Evolutionary conservation across 768 basidiomycete genomes (phyloP).

Genomic region (Suillus clintonianus): DNA sequence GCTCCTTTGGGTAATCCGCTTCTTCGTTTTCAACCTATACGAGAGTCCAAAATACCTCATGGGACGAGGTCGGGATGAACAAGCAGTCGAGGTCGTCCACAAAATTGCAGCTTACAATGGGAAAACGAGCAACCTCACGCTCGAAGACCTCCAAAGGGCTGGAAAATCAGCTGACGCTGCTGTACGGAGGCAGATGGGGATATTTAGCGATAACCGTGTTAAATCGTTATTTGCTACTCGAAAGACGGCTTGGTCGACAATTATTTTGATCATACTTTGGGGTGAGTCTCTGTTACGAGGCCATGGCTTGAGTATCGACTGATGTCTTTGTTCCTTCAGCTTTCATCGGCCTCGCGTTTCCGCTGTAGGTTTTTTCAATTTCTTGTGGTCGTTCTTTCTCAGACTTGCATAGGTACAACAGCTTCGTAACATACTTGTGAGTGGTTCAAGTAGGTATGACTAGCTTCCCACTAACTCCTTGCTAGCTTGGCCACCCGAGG

Average conservation of each 20-base stretch:
- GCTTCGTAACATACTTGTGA: constrained; percentile 55
- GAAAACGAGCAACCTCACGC: constrained; percentile 45
- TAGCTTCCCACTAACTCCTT: constrained; percentile 1
- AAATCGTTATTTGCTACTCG: constrained; percentile 51
- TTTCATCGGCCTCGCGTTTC: constrained; percentile 76
- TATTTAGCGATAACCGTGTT: constrained; percentile 45
- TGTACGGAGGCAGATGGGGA: constrained; percentile 38
- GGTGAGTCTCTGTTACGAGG: constrained; percentile 29
- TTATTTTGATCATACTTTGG: constrained; percentile 53
- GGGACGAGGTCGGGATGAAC: constrained; percentile 62
- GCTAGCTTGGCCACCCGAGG: constrained; percentile 64
- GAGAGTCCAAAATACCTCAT: constrained; percentile 77
- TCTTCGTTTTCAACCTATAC: constrained; percentile 65
- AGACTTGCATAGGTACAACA: constrained; percentile 42
- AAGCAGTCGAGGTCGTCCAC: constrained; percentile 64
- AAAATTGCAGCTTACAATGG: constrained; percentile 64
- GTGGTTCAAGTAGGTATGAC: constrained; percentile 10
- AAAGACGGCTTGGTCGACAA: constrained; percentile 52
- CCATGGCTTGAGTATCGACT: background rate
- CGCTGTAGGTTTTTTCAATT: constrained; percentile 44
- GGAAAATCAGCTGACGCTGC: constrained; percentile 17
- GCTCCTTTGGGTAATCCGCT: constrained; percentile 59
- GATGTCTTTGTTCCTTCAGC: constrained; percentile 37
- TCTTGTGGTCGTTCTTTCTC: background rate
- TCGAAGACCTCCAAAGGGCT: constrained; percentile 46